phyloP scores from a whole-genome alignment of 108 stramenopile genomes.

The Nitzschia sp. region DNA sequence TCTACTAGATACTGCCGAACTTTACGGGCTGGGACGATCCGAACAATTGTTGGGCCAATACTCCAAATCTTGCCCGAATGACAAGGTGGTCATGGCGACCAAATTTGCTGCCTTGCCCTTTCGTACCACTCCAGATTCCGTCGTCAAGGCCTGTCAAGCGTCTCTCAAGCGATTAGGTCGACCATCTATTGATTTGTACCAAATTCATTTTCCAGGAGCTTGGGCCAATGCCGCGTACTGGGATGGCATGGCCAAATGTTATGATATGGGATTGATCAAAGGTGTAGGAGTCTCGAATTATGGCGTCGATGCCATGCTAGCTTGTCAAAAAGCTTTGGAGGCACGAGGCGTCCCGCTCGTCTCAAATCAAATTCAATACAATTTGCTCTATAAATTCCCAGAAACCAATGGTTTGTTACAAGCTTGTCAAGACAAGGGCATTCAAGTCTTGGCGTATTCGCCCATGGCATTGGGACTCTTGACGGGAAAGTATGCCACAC shows the following conservation, averaged over 20 bases:
- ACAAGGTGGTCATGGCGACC: conserved; percentile 63
- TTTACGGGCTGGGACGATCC: conserved; percentile 80
- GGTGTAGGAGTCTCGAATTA: conserved; percentile 75
- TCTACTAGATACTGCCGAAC: conserved; percentile 86
- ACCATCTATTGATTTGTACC: conserved; percentile 76
- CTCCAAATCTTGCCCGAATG: conserved; percentile 26
- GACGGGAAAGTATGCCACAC: conserved; percentile 61
- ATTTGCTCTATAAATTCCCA: conserved; percentile 58
- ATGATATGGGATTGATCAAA: conserved; percentile 68
- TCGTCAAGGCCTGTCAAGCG: conserved; percentile 76
- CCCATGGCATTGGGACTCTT: conserved; percentile 74
- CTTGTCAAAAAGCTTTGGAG: conserved; percentile 58
- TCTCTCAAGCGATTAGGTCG: conserved; percentile 67
- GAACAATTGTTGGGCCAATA: conserved; percentile 72
- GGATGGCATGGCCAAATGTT: conserved; percentile 73
- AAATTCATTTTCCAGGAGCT: conserved; percentile 82
- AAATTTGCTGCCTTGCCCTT: conserved; percentile 89
- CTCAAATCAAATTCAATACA: conserved; percentile 75
- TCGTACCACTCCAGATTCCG: conserved; percentile 57
- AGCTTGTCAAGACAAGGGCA: conserved; percentile 65
- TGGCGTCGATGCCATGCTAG: conserved; percentile 65
- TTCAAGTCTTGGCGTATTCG: conserved; percentile 65
- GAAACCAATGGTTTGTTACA: conserved; percentile 63
- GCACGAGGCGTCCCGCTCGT: conserved; percentile 61
- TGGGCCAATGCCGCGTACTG: conserved; percentile 75